These are phyloP conservation scores for Aaosphaeria arxii DNA, from an alignment of 2,329 filamentous ascomycete species.

Conservation along the genomic window DNA sequence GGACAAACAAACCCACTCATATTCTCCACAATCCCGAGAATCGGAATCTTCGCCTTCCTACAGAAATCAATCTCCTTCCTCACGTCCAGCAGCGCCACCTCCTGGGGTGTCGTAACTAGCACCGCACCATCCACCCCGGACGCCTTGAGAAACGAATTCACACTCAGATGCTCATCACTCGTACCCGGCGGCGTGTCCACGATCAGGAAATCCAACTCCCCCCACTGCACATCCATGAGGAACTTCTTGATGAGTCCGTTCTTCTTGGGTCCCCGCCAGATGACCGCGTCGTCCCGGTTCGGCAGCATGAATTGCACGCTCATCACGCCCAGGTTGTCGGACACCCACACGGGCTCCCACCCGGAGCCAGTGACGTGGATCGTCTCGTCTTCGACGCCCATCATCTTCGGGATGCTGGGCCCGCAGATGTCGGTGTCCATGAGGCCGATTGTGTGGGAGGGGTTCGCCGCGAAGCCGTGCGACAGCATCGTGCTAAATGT, in stretches of 20 bases:
- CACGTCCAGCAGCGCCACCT: slow-evolving; percentile 88
- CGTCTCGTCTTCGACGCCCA: slow-evolving; percentile 91
- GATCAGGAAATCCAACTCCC: slow-evolving; percentile 85
- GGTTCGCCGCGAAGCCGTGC: slow-evolving; percentile 82
- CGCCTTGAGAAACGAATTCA: slow-evolving; percentile 88
- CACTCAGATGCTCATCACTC: slow-evolving; percentile 89
- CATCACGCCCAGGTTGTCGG: slow-evolving; percentile 93
- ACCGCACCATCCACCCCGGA: slow-evolving; percentile 92
- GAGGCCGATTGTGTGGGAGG: slow-evolving; percentile 76
- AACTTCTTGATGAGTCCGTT: slow-evolving; percentile 98
- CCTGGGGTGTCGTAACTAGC: slow-evolving; percentile 90
- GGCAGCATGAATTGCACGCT: slow-evolving; percentile 98
- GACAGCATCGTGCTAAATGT: slow-evolving; percentile 88
- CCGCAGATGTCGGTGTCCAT: slow-evolving; percentile 99
- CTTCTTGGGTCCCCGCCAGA: slow-evolving; percentile 98
- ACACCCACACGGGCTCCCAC: slow-evolving; percentile 94
- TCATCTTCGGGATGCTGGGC: slow-evolving; percentile 96
- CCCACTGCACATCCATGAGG: slow-evolving; percentile 97
- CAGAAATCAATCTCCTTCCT: slow-evolving; percentile 98
- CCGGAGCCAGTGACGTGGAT: slow-evolving; percentile 87
- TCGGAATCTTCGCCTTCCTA: slow-evolving; percentile 82
- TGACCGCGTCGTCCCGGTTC: slow-evolving; percentile 88
- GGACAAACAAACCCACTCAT: slow-evolving; percentile 98
- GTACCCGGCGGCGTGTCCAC: slow-evolving; percentile 96
- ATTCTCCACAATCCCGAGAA: slow-evolving; percentile 92